Evolutionary conservation across 1,284 basidiomycete genomes (phyloP), one percentile per base, ranked within the genome.

Genomic region (Ceratobasidium sp.): DNA sequence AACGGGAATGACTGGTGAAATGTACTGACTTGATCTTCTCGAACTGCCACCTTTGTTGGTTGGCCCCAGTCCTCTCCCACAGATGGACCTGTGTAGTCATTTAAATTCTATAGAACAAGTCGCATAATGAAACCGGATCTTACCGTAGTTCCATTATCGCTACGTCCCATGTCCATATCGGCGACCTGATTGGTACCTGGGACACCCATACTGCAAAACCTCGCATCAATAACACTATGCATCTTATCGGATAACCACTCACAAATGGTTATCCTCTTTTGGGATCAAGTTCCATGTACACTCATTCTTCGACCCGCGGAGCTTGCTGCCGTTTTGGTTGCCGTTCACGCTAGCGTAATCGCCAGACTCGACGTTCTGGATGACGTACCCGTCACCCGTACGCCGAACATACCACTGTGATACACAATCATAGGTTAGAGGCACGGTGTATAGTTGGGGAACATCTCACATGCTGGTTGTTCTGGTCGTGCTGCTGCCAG

Each of bases 351-450:
- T 44, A 13, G 64, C 63, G 55, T 46, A 77, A 12, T 40, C 39
- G 23, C 63, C 53, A 28, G 64, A 67, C 64, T 77, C 75, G 42
- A 77, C 75, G 64, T 77, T 77, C 64, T 77, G 56, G 55, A 77
- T 46, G 40, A 33, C 13, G 20, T n/a, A 77, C 12, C 5, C 39
- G 1, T 77, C 55, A 4, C 64, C 75, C 13, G 53, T 1, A 42
- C 51, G 75, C 66, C 60, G 75, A 23, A 77, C 51, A 20, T 58
- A 68, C 75, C 75, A 77, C 75, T 77, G 42, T 55, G 15, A 67
- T 40, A 15, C 4, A 40, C 15, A n/a, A 15, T 53, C 2, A 42
- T 51, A 33, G 56, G 67, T 55, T 28, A 55, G 20, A 23, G 13
- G 26, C 13, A 3, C 18, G 28, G 15, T 23, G 33, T 1, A 23